These are phyloP conservation scores for Talaromyces nanjingensis DNA, from an alignment of 495 filamentous ascomycete species.

Conservation along the genomic window DNA sequence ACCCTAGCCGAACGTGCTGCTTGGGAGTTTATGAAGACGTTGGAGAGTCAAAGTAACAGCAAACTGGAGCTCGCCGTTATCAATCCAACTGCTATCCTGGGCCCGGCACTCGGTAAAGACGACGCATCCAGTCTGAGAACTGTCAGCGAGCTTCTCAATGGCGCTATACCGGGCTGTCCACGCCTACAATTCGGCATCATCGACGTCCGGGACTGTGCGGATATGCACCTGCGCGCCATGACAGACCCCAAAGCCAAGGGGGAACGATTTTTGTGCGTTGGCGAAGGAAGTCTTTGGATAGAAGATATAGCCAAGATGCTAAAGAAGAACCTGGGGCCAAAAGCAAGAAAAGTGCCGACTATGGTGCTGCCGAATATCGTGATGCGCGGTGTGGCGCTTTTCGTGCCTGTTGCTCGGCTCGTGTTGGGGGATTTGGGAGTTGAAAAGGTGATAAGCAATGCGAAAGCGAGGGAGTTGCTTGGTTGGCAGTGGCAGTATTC, in stretches of 20 bases:
- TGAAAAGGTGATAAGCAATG: background rate
- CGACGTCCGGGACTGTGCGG: slow-evolving; percentile 22
- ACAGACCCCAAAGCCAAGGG: slow-evolving; percentile 8
- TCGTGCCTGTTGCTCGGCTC: slow-evolving; percentile 1
- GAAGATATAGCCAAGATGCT: slow-evolving; percentile 1
- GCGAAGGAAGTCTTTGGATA: background rate
- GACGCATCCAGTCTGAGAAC: background rate
- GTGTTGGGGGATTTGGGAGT: background rate
- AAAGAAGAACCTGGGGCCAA: background rate
- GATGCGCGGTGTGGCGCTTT: background rate
- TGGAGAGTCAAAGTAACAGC: slow-evolving; percentile 15
- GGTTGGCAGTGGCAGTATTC: slow-evolving; percentile 3
- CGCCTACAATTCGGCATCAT: background rate
- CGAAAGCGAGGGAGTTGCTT: slow-evolving; percentile 2
- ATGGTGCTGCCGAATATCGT: background rate
- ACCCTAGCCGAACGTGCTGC: slow-evolving; percentile 26
- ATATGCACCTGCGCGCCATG: slow-evolving; percentile 27
- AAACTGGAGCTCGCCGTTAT: slow-evolving; percentile 30
- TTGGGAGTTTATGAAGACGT: slow-evolving; percentile 28
- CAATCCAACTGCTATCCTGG: slow-evolving; percentile 27
- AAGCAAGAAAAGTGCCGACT: background rate
- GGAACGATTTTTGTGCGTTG: background rate
- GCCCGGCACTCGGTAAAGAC: slow-evolving; percentile 13
- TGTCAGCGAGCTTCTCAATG: background rate
- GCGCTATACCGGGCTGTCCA: slow-evolving; percentile 1